Evolutionary conservation across 1,139 yeast genomes (phyloP).

Genomic region (Taphrina pruni): DNA sequence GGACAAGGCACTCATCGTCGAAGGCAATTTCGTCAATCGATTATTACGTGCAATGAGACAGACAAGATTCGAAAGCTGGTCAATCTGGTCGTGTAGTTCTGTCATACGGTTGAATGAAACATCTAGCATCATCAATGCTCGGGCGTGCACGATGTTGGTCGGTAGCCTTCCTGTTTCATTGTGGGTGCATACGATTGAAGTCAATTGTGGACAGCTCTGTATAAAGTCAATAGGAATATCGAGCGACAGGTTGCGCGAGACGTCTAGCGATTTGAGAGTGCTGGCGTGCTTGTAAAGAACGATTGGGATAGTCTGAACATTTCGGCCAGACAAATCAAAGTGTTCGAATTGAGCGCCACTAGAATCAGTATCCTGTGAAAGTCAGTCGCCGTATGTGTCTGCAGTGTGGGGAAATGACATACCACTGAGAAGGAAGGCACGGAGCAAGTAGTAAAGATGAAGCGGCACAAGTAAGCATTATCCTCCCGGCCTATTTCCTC

Average conservation of each 20-base stretch:
- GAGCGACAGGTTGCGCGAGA: conserved; percentile 85
- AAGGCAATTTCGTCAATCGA: conserved; percentile 70
- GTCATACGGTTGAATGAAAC: conserved; percentile 55
- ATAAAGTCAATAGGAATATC: conserved; percentile 83
- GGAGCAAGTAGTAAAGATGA: conserved; percentile 51
- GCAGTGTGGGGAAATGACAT: background rate
- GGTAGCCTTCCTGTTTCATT: conserved; percentile 82
- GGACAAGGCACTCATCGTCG: conserved; percentile 62
- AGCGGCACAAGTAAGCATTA: conserved; percentile 81
- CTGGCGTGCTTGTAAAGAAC: conserved; percentile 79
- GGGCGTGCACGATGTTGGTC: conserved; percentile 70
- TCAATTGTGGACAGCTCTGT: conserved; percentile 76
- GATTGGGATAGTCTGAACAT: conserved; percentile 83
- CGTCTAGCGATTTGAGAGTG: conserved; percentile 81
- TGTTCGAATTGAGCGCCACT: conserved; percentile 75
- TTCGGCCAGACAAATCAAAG: conserved; percentile 75
- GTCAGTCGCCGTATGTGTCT: background rate
- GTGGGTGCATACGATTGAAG: conserved; percentile 68
- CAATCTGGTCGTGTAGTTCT: conserved; percentile 44
- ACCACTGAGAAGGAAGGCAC: conserved; percentile 40
- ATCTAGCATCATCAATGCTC: conserved; percentile 70
- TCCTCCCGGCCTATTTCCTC: conserved; percentile 87
- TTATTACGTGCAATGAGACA: conserved; percentile 61
- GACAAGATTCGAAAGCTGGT: conserved; percentile 22
- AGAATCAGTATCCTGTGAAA: conserved; percentile 52